Conservation (phyloP, 2,329 filamentous ascomycete genomes). For the Claviceps maximensis region DNA sequence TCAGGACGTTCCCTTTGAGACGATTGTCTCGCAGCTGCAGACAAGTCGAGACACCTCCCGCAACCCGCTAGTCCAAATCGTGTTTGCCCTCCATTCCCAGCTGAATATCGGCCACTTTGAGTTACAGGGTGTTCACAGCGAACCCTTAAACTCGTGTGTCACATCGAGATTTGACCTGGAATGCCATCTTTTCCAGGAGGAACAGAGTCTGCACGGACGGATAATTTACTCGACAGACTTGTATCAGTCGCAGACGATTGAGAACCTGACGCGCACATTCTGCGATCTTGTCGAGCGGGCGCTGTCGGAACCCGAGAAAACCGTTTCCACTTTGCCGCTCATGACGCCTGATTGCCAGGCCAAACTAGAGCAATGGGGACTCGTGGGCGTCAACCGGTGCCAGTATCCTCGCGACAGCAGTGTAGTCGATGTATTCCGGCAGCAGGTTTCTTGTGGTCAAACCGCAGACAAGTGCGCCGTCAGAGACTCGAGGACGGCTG, state of each 20-base stretch:
- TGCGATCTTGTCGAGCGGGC: neutral
- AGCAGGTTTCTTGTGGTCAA: slow-evolving; percentile 9
- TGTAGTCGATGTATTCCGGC: slow-evolving; percentile 13
- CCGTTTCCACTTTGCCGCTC: slow-evolving; percentile 3
- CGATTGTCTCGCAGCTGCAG: slow-evolving; percentile 6
- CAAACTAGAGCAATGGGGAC: slow-evolving; percentile 8
- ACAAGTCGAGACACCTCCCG: slow-evolving; percentile 9
- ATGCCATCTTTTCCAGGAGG: neutral
- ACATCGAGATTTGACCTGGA: slow-evolving; percentile 13
- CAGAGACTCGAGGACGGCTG: slow-evolving; percentile 6
- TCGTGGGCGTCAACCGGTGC: slow-evolving; percentile 7
- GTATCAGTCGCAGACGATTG: neutral
- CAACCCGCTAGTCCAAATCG: slow-evolving; percentile 9
- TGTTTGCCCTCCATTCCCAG: slow-evolving; percentile 13
- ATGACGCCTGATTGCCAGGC: neutral
- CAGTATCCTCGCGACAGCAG: slow-evolving; percentile 11
- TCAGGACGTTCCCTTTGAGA: slow-evolving; percentile 12
- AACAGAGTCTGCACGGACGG: neutral
- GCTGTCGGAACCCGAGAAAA: slow-evolving; percentile 7
- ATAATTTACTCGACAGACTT: neutral
- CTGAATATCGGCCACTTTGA: slow-evolving; percentile 9
- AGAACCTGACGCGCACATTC: neutral
- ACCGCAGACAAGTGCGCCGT: slow-evolving; percentile 10
- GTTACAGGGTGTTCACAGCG: slow-evolving; percentile 8
- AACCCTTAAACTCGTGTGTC: slow-evolving; percentile 1